Conservation (phyloP, 1,139 yeast genomes). For the Lodderomyces parapsilosis region DNA sequence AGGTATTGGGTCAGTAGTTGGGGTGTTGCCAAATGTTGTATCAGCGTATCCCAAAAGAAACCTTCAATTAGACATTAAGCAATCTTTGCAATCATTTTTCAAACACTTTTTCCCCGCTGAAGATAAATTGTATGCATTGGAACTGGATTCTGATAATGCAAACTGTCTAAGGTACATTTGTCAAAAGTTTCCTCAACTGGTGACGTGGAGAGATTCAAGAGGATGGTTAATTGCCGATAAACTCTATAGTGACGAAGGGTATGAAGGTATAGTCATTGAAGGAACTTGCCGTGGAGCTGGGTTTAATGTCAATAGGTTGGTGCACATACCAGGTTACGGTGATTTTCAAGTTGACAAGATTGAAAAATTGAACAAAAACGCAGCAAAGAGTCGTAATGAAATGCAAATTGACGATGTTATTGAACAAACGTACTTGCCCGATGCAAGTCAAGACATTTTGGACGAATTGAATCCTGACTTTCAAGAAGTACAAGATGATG, state of each 20-base stretch:
- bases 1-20: slow-evolving; percentile 83
- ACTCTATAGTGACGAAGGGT: slow-evolving; percentile 31
- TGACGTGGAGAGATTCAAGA: slow-evolving; percentile 89
- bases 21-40: slow-evolving; percentile 75
- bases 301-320: slow-evolving; percentile 69
- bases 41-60: slow-evolving; percentile 71
- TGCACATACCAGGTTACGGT: slow-evolving; percentile 88
- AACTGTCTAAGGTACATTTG: slow-evolving; percentile 75
- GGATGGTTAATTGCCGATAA: slow-evolving; percentile 82
- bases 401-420: slow-evolving; percentile 20
- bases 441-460: slow-evolving; percentile 59
- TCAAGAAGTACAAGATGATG: slow-evolving; percentile 46
- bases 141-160: slow-evolving; percentile 61
- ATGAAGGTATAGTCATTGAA: slow-evolving; percentile 52
- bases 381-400: slow-evolving; percentile 22
- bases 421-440: slow-evolving; percentile 39
- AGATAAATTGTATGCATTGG: slow-evolving; percentile 71
- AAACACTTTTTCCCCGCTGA: slow-evolving; percentile 81
- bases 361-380: slow-evolving; percentile 39
- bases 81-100: slow-evolving; percentile 79
- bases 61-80: slow-evolving; percentile 73
- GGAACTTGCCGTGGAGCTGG: slow-evolving; percentile 90
- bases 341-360: slow-evolving; percentile 78
- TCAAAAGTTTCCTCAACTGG: slow-evolving; percentile 82
- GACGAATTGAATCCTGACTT: slow-evolving; percentile 66